A percentile compares a stretch with the other conserved stretches of the same genome.
Evolutionary conservation across 2,329 filamentous ascomycete species (phyloP).

Genomic region (Fusarium setosum): DNA sequence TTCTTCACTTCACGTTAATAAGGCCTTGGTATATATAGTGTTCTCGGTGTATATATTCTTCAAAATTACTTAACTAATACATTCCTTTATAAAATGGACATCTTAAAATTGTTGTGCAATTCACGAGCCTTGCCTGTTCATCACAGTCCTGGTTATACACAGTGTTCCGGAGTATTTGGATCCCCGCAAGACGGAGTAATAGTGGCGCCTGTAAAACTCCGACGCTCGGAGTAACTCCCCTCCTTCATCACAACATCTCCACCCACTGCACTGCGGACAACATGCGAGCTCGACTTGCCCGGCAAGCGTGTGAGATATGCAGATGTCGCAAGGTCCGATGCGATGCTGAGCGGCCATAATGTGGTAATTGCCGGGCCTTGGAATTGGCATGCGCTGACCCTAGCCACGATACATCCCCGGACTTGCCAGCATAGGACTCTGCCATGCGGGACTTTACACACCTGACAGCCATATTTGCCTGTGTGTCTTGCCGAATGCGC

Average conservation of each 20-base stretch:
- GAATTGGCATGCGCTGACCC: background rate
- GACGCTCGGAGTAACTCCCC: background rate
- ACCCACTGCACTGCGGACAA: background rate
- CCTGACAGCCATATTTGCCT: constrained; percentile 1
- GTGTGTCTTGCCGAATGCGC: background rate
- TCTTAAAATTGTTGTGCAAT: too few relatives aligned
- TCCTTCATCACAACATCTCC: background rate
- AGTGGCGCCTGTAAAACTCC: background rate
- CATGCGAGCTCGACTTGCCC: constrained; percentile 14
- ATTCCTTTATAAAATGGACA: background rate
- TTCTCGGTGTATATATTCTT: background rate
- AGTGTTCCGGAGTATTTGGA: too few relatives aligned
- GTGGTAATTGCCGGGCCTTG: constrained; percentile 9
- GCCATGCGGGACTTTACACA: constrained; percentile 13
- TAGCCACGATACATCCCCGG: background rate
- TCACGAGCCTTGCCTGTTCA: too few relatives aligned
- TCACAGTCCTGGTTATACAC: too few relatives aligned
- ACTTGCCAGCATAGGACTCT: background rate
- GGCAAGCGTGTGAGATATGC: constrained; percentile 20
- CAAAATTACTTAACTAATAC: background rate
- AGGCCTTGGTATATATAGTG: background rate
- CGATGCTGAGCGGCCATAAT: background rate
- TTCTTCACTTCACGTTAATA: background rate
- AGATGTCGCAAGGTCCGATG: constrained; percentile 21
- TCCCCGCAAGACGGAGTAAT: background rate